Evolutionary conservation across 192 early-diverging fungal species (phyloP).

Genomic region (Mortierella claussenii): DNA sequence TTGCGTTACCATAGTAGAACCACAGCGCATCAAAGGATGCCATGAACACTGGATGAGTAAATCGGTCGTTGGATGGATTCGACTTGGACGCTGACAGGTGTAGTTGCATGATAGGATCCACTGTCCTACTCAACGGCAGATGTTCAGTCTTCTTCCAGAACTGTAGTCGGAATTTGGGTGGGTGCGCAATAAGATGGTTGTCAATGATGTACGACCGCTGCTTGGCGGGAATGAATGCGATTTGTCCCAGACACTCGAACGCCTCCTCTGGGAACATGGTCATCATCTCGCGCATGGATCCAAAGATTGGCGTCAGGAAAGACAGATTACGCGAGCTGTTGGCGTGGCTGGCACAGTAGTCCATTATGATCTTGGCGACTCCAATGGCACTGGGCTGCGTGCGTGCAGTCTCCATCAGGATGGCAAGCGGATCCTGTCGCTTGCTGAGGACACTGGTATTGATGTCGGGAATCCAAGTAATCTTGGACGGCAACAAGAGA

Average conservation of each 20-base stretch:
- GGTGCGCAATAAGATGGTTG: neutral
- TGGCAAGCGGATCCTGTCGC: slow-evolving; percentile 2
- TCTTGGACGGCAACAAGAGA: neutral
- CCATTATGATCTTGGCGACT: slow-evolving; percentile 7
- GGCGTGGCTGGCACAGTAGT: slow-evolving; percentile 23
- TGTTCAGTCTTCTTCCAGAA: slow-evolving; percentile 14
- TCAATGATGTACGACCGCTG: slow-evolving; percentile 12
- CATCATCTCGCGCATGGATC: slow-evolving; percentile 13
- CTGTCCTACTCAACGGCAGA: neutral
- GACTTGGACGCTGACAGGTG: neutral
- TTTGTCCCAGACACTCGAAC: neutral
- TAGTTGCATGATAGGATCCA: slow-evolving; percentile 30
- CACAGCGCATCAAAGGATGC: slow-evolving; percentile 31
- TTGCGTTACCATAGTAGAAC: slow-evolving; percentile 9
- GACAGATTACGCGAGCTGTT: slow-evolving; percentile 9
- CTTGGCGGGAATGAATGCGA: slow-evolving; percentile 17
- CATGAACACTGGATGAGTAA: slow-evolving; percentile 19
- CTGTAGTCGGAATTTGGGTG: slow-evolving; percentile 4
- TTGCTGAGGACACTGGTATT: neutral
- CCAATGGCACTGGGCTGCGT: neutral
- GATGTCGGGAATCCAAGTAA: slow-evolving; percentile 27
- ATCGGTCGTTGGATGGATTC: slow-evolving; percentile 10
- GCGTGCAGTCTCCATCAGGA: neutral
- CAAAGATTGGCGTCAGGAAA: slow-evolving; percentile 17
- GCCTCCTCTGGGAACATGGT: slow-evolving; percentile 21